Evolutionary conservation across 257 asterid genomes (phyloP), one percentile per base, ranked within the genome.

Genomic region (Buddleja alternifolia): DNA sequence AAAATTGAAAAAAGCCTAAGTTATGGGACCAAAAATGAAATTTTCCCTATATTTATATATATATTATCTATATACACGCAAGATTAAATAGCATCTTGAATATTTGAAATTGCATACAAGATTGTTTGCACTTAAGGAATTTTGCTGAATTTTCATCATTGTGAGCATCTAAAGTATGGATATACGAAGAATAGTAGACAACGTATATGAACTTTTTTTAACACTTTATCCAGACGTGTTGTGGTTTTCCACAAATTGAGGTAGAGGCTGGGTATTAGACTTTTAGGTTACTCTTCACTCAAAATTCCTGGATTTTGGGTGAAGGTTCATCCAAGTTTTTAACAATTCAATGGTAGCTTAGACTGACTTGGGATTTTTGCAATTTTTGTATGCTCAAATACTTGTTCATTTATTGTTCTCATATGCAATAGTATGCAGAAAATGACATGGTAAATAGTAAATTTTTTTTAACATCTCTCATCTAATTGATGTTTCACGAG

Each of bases 21-120:
- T n/a, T n/a, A n/a, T n/a, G n/a, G n/a, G n/a, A n/a, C n/a, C n/a
- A n/a, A n/a, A n/a, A n/a, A n/a, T n/a, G n/a, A n/a, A n/a, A n/a
- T 45, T 15, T 44, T 32, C 63, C 32, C 24, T 25, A 21, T 32
- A 16, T 52, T 32, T 23, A 5, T 5, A 41, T 17, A 54, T 54
- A 55, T n/a, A 34, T 8, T 57, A 24, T n/a, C 17, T 5, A 48
- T 15, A 39, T 15, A 32, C 24, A 58, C 42, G 14, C 17, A 10
- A 32, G 44, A 25, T 29, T 32, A 42, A 20, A 70, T 66, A 75
- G 29, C 45, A 16, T 40, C 53, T 11, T 45, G 37, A 55, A 32
- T 20, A 54, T 55, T 20, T 44, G 21, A 10, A 25, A 21, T 24
- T 61, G 75, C 46, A 36, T 32, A 7, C 25, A 25, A n/a, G 34